phyloP scores from a whole-genome alignment of 2,329 filamentous ascomycete genomes.

The Trichoderma harzianum region DNA sequence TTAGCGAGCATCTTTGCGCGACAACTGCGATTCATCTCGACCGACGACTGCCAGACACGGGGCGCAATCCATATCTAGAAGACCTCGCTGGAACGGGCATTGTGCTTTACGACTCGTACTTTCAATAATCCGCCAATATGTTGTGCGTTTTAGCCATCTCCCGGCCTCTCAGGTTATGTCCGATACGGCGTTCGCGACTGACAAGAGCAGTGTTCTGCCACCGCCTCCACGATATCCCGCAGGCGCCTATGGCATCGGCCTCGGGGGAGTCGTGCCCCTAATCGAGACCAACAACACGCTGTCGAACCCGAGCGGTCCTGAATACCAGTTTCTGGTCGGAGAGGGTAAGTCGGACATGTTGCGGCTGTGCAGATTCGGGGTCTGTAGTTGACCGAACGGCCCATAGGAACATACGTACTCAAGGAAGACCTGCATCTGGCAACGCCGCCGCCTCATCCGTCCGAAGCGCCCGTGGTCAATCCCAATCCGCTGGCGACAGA shows the following conservation, averaged over 20 bases:
- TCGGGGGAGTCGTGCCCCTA: constrained; percentile 66
- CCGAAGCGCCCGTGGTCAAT: constrained; percentile 81
- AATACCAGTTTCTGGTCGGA: constrained; percentile 87
- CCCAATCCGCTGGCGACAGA: constrained; percentile 87
- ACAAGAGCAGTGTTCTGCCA: constrained; percentile 66
- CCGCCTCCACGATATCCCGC: constrained; percentile 82
- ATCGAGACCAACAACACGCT: constrained; percentile 94
- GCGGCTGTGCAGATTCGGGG: background rate
- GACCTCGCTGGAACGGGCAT: background rate
- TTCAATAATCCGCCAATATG: constrained; percentile 21
- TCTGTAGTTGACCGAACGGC: constrained; percentile 17
- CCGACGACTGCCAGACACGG: background rate
- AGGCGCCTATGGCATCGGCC: constrained; percentile 66
- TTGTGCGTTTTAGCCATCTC: constrained; percentile 25
- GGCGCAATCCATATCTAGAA: background rate
- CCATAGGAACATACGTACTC: constrained; percentile 77
- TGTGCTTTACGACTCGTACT: background rate
- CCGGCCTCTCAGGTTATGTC: background rate
- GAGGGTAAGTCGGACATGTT: constrained; percentile 61
- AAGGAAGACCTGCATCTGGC: constrained; percentile 90
- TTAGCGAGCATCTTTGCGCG: constrained; percentile 10
- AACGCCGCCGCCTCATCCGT: constrained; percentile 91
- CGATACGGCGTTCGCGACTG: constrained; percentile 14
- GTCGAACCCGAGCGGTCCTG: constrained; percentile 72
- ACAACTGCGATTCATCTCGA: background rate